phyloP scores from a whole-genome alignment of 2,329 filamentous ascomycete genomes.

The Phyllosticta citribraziliensis region DNA sequence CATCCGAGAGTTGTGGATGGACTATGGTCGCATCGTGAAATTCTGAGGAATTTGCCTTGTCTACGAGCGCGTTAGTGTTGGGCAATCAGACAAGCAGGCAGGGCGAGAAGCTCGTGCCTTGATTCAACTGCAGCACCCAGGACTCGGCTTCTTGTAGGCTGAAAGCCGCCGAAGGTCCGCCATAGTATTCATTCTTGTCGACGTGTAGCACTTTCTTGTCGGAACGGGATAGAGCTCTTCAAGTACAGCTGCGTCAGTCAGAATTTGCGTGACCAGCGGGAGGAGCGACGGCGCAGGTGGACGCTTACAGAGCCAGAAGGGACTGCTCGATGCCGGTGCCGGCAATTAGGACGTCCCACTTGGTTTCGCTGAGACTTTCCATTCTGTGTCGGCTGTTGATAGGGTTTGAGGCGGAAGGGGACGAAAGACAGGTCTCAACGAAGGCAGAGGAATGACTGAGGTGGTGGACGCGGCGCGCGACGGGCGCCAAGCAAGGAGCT shows the following conservation, averaged over 20 bases:
- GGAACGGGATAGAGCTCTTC: conserved; percentile 83
- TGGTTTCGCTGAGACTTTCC: conserved; percentile 40
- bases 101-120: conserved; percentile 18
- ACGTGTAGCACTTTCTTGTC: conserved; percentile 86
- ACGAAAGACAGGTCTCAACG: conserved; percentile 13
- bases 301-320: conserved; percentile 42
- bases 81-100: not conserved
- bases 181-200: conserved; percentile 82
- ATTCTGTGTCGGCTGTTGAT: conserved; percentile 22
- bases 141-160: conserved; percentile 70
- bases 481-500: not conserved
- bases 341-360: conserved; percentile 44
- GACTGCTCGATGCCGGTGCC: conserved; percentile 45
- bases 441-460: not conserved
- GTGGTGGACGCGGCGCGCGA: not conserved
- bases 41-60: not conserved
- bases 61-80: not conserved
- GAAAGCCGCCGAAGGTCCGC: conserved; percentile 74
- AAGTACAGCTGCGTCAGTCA: conserved; percentile 58
- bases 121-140: conserved; percentile 50
- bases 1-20: conserved; percentile 12
- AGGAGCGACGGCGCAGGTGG: conserved; percentile 5
- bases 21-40: conserved; percentile 22
- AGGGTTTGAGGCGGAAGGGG: conserved; percentile 11
- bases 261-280: conserved; percentile 36